phyloP scores from a whole-genome alignment of 768 basidiomycete genomes.

The Cubamyces lactineus region DNA sequence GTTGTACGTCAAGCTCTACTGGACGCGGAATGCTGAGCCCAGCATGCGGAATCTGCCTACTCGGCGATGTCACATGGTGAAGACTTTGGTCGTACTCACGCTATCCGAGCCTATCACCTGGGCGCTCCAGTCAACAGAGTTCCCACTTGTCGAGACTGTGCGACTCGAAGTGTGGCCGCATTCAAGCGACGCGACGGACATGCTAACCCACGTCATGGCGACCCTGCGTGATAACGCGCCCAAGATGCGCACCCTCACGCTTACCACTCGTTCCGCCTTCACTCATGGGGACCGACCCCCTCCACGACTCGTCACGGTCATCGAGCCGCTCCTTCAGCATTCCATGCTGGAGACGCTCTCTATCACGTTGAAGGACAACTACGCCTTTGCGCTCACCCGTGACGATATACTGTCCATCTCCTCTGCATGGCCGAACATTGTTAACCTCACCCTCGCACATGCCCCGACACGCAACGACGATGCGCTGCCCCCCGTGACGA shows the following conservation, averaged over 20 bases:
- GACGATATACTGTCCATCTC: slow-evolving; percentile 8
- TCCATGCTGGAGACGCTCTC: background rate
- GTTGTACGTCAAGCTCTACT: slow-evolving; percentile 14
- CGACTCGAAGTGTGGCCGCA: slow-evolving; percentile 15
- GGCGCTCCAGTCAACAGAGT: background rate
- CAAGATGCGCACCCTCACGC: background rate
- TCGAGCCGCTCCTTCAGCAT: background rate
- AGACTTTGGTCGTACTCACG: slow-evolving; percentile 5
- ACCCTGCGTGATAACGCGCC: background rate
- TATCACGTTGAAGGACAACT: slow-evolving; percentile 8
- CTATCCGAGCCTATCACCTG: background rate
- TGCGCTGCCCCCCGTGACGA: background rate
- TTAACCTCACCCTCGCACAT: slow-evolving; percentile 3
- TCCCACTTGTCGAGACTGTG: background rate
- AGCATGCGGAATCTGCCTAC: background rate
- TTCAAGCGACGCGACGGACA: slow-evolving; percentile 12
- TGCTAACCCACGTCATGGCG: background rate
- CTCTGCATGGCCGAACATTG: slow-evolving; percentile 4
- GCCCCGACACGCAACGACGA: background rate
- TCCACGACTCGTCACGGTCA: slow-evolving; percentile 1
- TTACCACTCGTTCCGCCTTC: slow-evolving; percentile 7
- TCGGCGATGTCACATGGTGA: background rate
- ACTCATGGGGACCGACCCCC: slow-evolving; percentile 9
- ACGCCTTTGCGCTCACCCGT: slow-evolving; percentile 6
- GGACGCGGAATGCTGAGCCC: slow-evolving; percentile 4